Base-by-base conservation (phyloP, 306 rosid species). In the Gastrolobium bilobum region DNA sequence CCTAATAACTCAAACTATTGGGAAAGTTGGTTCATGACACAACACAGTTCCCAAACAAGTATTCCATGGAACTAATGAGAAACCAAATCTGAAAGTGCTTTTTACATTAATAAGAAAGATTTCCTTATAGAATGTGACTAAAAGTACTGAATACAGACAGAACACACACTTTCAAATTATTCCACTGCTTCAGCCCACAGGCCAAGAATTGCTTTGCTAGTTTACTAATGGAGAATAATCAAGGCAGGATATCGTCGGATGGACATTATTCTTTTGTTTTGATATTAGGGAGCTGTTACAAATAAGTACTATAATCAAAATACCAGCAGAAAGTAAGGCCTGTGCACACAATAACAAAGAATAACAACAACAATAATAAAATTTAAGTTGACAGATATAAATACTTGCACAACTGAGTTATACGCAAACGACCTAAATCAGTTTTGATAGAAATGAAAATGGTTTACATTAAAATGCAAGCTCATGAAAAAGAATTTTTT, bases 281-380 rank as follows among this genome's bases (percentile, higher is more conserved):
- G n/a, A 35, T 75, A 58, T 4, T 35, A 38, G 60, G 75, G 26
- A 42, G 58, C 53, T 50, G 20, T 57, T 46, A 68, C 67, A 75
- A 75, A 51, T 53, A 26, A 59, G 37, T 47, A n/a, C 9, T 54
- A 60, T 14, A 20, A 14, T 33, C 57, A 68, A 60, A 67, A 10
- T 48, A 68, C 39, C 29, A 59, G 43, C 29, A 59, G 66, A 73
- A 81, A 54, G 80, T 7, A 52, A 31, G 31, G 50, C 57, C 75
- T 59, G 30, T 13, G 46, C 4, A 26, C 9, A 58, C 39, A 51
- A 40, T 53, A 33, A 38, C 44, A 57, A 44, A 51, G 20, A 35
- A 6, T 4, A 30, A 14, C 26, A 10, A 51, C 7, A 53, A 44
- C 4, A 48, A 38, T 1, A n/a, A 31, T 10, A 62, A 77, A 35